Evolutionary conservation across 2,329 filamentous ascomycete species (phyloP).

Genomic region (Aspergillus sp.): DNA sequence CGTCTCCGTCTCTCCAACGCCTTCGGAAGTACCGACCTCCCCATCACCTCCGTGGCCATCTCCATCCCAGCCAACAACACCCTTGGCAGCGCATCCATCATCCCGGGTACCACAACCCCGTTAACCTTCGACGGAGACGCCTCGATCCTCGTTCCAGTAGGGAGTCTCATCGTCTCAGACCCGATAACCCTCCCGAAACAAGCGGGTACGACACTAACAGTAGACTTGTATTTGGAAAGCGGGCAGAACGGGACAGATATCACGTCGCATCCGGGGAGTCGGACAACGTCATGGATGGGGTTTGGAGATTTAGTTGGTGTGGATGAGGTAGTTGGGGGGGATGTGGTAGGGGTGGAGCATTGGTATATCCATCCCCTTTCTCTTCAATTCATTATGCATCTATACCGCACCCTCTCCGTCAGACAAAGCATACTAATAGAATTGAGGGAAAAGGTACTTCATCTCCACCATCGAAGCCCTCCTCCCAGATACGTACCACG

Average conservation of each 20-base stretch:
- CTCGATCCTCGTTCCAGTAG: constrained; percentile 56
- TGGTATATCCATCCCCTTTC: constrained; percentile 37
- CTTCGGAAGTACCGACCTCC: constrained; percentile 62
- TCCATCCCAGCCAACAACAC: constrained; percentile 50
- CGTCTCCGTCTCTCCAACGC: constrained; percentile 66
- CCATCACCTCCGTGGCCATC: constrained; percentile 61
- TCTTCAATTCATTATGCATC: background rate
- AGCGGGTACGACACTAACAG: constrained; percentile 55
- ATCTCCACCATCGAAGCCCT: constrained; percentile 60
- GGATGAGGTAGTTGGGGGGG: constrained; percentile 46
- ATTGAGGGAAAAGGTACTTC: constrained; percentile 54
- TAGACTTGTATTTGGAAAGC: constrained; percentile 59
- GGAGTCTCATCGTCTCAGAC: constrained; percentile 62
- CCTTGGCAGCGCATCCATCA: constrained; percentile 55
- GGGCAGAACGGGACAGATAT: constrained; percentile 61
- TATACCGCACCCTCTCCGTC: too few species aligned
- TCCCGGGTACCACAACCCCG: constrained; percentile 53
- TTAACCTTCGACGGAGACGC: constrained; percentile 61
- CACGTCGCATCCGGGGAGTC: constrained; percentile 65
- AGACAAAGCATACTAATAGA: too few species aligned
- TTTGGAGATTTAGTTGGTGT: constrained; percentile 58
- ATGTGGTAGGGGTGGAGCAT: constrained; percentile 43
- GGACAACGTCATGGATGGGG: constrained; percentile 63
- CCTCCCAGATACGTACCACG: constrained; percentile 45
- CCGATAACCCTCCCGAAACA: constrained; percentile 58